A percentile compares a stretch with the other conserved stretches of the same genome.
Evolutionary conservation across 768 basidiomycete genomes (phyloP).

Genomic region (Mycena vulgaris): DNA sequence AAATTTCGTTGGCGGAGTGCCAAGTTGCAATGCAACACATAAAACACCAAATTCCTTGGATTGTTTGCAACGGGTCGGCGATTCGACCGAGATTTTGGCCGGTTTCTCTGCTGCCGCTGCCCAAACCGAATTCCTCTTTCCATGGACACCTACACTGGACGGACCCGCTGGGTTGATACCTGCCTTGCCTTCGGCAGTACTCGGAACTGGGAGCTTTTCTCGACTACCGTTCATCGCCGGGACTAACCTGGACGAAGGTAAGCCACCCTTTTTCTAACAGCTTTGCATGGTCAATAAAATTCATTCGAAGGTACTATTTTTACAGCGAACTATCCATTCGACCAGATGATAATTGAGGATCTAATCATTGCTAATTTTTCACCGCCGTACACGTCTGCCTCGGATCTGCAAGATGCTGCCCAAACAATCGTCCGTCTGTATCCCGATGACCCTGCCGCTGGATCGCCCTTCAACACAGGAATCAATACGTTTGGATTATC

Average conservation of each 20-base stretch:
- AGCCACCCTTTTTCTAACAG: background rate
- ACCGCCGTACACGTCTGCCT: background rate
- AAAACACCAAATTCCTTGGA: conserved; percentile 47
- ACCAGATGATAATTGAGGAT: background rate
- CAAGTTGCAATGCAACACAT: conserved; percentile 40
- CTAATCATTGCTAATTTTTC: conserved; percentile 17
- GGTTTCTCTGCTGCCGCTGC: conserved; percentile 42
- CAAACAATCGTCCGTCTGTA: conserved; percentile 53
- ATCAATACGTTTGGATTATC: conserved; percentile 59
- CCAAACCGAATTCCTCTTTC: conserved; percentile 40
- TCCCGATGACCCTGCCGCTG: conserved; percentile 54
- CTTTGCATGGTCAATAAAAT: background rate
- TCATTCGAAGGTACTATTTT: conserved; percentile 13
- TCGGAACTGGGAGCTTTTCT: conserved; percentile 49
- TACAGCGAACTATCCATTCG: background rate
- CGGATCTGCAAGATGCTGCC: conserved; percentile 42
- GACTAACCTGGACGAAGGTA: conserved; percentile 61
- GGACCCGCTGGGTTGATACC: conserved; percentile 53
- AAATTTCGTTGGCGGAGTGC: conserved; percentile 48
- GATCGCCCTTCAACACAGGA: conserved; percentile 59
- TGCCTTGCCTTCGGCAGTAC: conserved; percentile 51
- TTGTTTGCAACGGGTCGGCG: conserved; percentile 45
- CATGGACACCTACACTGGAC: conserved; percentile 57
- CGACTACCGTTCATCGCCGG: conserved; percentile 61
- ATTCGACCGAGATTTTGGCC: conserved; percentile 44